Evolutionary conservation across 176 grass and related monocot genomes (phyloP).

Genomic region (Phyllostachys edulis): DNA sequence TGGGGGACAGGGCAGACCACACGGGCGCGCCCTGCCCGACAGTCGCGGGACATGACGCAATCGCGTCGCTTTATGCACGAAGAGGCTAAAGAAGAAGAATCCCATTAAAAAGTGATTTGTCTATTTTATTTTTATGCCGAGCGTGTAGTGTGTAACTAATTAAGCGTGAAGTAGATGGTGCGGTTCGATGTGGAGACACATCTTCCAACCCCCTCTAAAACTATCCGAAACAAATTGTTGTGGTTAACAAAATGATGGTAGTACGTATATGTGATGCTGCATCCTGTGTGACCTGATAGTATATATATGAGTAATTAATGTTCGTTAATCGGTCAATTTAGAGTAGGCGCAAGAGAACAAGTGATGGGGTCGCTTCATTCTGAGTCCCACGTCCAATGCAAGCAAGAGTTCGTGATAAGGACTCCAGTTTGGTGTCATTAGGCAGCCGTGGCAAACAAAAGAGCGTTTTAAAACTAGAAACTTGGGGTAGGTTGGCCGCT

Average conservation of each 20-base stretch:
- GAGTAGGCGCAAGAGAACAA: constrained; percentile 27
- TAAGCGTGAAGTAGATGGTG: not conserved
- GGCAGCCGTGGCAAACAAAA: not conserved
- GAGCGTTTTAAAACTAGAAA: not conserved
- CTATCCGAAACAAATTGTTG: not conserved
- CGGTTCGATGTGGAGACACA: constrained; percentile 42
- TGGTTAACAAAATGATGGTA: not conserved
- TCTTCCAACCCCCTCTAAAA: constrained; percentile 53
- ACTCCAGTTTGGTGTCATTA: constrained; percentile 30
- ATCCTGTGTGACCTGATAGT: not conserved
- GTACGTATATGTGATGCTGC: not conserved
- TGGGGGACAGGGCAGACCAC: constrained; percentile 43
- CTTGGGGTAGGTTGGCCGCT: constrained; percentile 1
- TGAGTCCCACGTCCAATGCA: constrained; percentile 18
- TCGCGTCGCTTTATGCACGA: constrained; percentile 53
- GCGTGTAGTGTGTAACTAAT: not conserved
- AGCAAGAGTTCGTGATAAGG: constrained; percentile 6
- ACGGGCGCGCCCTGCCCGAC: constrained; percentile 47
- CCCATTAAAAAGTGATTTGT: not conserved
- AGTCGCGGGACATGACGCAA: constrained; percentile 69
- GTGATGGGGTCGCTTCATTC: constrained; percentile 27
- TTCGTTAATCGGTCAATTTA: not conserved
- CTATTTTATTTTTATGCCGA: not conserved
- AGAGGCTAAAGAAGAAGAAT: not conserved
- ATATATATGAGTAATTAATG: not conserved